Base-by-base conservation (phyloP, 805 yeast genomes). In the Metschnikowia hibisci region DNA sequence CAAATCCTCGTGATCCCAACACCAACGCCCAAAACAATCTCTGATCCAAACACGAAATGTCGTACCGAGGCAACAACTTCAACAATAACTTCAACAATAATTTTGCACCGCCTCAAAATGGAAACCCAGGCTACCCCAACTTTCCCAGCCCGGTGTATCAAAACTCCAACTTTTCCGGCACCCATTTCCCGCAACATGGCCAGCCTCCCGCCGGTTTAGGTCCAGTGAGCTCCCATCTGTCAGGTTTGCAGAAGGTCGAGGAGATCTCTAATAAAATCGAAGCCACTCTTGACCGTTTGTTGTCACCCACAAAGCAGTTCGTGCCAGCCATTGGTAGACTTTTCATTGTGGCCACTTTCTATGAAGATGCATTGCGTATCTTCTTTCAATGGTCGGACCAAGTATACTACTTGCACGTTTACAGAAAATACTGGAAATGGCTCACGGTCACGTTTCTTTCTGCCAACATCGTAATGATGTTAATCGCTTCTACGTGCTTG, bases 381-480 rank as follows among this genome's bases (percentile, higher is more conserved):
- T 54, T 81, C 41, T 69, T 88, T 5, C 97, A 90, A 68, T 91
- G 97, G 97, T 64, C 76, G 28, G 96, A 87, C 57, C 99, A 91
- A 66, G 87, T 87, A 18, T 84, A 80, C 62, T 91, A 85, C 63
- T 73, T 93, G 54, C 77, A 86, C 70, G 80, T 80, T 53, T 85
- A 81, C 71, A 81, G 95, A 61, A 87, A 82, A 54, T 69, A 82
- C 47, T 95, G 95, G 63, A 76, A 79, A 53, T 78, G 84, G 74
- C 65, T 91, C 44, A 88, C 89, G 15, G 74, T 82, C n/a, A 31
- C 80, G n/a, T 85, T 88, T 55, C 73, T 93, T 50, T 46, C 78
- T 7, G 27, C 66, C 32, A 86, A 89, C 55, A 77, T 89, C 28
- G 40, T 78, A 2, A 67, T 80, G 37, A 91, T 91, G 98, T 51